Conservation (phyloP, 1,284 basidiomycete genomes). For the Irpex sp. region DNA sequence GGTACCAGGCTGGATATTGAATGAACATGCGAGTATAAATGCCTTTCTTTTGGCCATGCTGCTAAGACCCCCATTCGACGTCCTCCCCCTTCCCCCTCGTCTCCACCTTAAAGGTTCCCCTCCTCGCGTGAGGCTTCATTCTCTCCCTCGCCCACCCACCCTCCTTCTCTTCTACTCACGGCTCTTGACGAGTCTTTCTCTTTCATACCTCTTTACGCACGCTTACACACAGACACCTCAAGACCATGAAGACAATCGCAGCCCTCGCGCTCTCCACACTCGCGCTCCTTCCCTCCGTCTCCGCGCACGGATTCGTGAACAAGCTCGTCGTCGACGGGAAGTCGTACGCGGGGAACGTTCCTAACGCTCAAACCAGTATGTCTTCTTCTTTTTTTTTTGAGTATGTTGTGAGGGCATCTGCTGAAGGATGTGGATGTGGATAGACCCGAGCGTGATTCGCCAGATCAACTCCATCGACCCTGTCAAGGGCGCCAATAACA, state of each 20-base stretch:
- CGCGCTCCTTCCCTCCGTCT: conserved; percentile 38
- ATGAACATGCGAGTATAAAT: not conserved
- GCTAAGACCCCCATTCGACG: not conserved
- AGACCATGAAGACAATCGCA: conserved; percentile 23
- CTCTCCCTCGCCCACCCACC: not conserved
- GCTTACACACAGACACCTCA: not conserved
- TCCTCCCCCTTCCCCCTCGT: not conserved
- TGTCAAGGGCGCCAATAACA: conserved; percentile 48
- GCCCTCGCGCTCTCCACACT: conserved; percentile 26
- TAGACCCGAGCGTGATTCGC: conserved; percentile 30
- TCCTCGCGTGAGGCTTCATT: not conserved
- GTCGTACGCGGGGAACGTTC: conserved; percentile 60
- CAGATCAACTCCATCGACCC: conserved; percentile 41
- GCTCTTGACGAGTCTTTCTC: conserved; percentile 7
- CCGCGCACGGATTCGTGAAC: conserved; percentile 69
- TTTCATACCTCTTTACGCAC: not conserved
- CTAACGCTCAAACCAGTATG: conserved; percentile 41
- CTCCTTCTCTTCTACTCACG: not conserved
- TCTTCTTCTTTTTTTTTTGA: conserved; percentile 44
- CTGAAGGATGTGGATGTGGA: too few species aligned
- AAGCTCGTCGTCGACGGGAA: conserved; percentile 64
- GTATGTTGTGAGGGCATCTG: too few species aligned
- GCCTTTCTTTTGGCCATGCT: not conserved
- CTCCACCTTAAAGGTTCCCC: not conserved
- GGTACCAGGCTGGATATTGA: not conserved